phyloP scores from a whole-genome alignment of 2,329 filamentous ascomycete genomes.

The Penicillium aurantiogriseum region DNA sequence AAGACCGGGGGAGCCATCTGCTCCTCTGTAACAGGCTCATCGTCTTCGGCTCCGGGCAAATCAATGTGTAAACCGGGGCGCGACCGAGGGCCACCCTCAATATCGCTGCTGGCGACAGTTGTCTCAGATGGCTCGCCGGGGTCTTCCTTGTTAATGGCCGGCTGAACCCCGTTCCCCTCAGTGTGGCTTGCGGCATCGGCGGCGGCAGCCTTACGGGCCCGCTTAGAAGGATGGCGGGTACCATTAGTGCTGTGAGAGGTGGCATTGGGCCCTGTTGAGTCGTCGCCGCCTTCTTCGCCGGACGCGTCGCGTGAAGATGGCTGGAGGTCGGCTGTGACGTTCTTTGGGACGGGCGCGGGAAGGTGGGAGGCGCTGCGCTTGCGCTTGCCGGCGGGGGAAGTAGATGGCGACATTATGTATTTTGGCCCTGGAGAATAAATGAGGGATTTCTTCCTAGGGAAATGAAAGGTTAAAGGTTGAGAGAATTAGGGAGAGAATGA shows the following conservation, averaged over 20 bases:
- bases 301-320: conserved; percentile 80
- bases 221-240: conserved; percentile 63
- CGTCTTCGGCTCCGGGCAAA: conserved; percentile 38
- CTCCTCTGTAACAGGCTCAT: conserved; percentile 34
- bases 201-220: conserved; percentile 60
- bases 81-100: conserved; percentile 60
- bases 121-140: conserved; percentile 69
- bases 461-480: conserved; percentile 2
- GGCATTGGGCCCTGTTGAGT: conserved; percentile 57
- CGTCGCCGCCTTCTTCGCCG: conserved; percentile 70
- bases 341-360: conserved; percentile 49
- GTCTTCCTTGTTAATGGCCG: conserved; percentile 51
- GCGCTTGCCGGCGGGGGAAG: conserved; percentile 64
- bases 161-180: conserved; percentile 24
- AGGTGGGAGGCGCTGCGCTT: conserved; percentile 63
- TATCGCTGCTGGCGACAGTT: conserved; percentile 66
- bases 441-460: conserved; percentile 6
- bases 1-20: conserved; percentile 71
- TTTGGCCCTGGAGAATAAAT: conserved; percentile 7
- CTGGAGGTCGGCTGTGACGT: conserved; percentile 60
- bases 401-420: conserved; percentile 60
- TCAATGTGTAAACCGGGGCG: conserved; percentile 51
- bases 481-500: conserved; percentile 9
- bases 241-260: conserved; percentile 3
- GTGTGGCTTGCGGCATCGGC: conserved; percentile 29